Base-by-base conservation (phyloP, 805 yeast species). In the Sugiyamaella americana region DNA sequence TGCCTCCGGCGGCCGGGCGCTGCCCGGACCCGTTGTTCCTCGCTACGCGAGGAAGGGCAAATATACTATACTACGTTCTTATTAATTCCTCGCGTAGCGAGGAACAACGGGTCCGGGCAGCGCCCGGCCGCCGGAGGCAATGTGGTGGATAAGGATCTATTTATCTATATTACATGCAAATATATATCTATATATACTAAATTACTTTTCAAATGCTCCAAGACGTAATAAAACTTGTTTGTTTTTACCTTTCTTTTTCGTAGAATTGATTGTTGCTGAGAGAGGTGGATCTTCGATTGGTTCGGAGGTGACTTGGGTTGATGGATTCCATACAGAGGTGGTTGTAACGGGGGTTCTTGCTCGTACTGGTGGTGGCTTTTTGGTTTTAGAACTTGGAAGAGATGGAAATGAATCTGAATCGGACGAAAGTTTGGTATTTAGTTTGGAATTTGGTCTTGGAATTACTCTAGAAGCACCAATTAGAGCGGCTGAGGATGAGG, bases 321-420 rank as follows among this genome's bases (percentile, higher is more conserved):
- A 16, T 24, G 49, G 44, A n/a, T 43, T 53, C 55, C 51, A 43
- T 10, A 21, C 52, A 3, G 53, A 43, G 5, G 40, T 40, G 11
- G 51, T 50, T 56, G 73, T 72, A 13, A 13, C 8, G 8, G 32
- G 8, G 32, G 32, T 26, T 13, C 13, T 26, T 8, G 32, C 32
- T 53, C 26, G 69, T 63, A 52, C 53, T 1, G 63, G 58, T 53
- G 64, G 34, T 72, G 19, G 37, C 55, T 71, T 67, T 49, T 63
- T 66, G 32, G 58, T 61, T 36, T 61, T 60, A 37, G 74, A 67
- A 13, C 46, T n/a, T 5, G 54, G 58, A 38, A 75, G 60, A 0
- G 77, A 70, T 2, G 85, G 84, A 57, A 79, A 75, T 51, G 73
- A 63, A 2, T 58, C 46, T 2, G 61, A 41, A 11, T 10, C 6